Evolutionary conservation across 2,329 filamentous ascomycete species (phyloP).

Genomic region (Calonectria pseudoreteaudii): DNA sequence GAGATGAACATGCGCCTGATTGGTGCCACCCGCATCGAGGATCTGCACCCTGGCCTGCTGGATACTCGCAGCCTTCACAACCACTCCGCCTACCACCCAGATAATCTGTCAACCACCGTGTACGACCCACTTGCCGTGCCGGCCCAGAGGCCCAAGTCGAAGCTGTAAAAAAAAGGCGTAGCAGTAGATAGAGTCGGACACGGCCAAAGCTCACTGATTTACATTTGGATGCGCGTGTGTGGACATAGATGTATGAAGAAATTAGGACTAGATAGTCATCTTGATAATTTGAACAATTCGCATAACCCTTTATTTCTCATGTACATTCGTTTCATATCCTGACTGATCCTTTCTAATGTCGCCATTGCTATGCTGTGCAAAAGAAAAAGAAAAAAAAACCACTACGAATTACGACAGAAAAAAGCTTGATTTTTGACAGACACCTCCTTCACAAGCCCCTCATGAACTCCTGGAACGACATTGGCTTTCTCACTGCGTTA

Average conservation of each 20-base stretch:
- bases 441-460: slow-evolving; percentile 64
- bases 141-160: slow-evolving; percentile 63
- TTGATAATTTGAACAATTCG: background rate
- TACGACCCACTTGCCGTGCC: slow-evolving; percentile 68
- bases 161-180: slow-evolving; percentile 53
- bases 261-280: slow-evolving; percentile 31
- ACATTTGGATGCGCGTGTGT: background rate
- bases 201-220: background rate
- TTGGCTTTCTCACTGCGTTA: slow-evolving; percentile 90
- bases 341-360: background rate
- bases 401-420: too few species aligned
- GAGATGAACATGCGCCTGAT: slow-evolving; percentile 99
- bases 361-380: background rate
- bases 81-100: slow-evolving; percentile 63
- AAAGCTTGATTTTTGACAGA: background rate
- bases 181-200: background rate
- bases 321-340: background rate
- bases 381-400: background rate
- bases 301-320: background rate
- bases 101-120: slow-evolving; percentile 60
- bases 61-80: slow-evolving; percentile 77
- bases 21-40: slow-evolving; percentile 78
- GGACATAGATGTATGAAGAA: slow-evolving; percentile 31
- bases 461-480: slow-evolving; percentile 84
- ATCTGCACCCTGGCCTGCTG: slow-evolving; percentile 84